phyloP scores from a whole-genome alignment of 805 yeast genomes.

The Clavispora phyllophila region DNA sequence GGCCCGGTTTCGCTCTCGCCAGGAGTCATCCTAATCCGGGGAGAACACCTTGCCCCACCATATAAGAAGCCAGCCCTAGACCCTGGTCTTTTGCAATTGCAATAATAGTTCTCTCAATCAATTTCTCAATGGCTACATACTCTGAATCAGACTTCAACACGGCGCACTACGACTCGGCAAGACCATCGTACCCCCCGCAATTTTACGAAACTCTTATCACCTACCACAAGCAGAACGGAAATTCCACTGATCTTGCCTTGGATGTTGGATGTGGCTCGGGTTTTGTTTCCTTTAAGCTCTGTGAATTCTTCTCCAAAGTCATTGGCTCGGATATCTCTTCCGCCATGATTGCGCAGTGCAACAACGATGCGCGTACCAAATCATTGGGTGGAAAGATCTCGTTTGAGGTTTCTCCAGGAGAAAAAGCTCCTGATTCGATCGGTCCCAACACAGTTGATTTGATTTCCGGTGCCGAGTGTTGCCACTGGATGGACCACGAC shows the following conservation, averaged over 20 bases:
- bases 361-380: constrained; percentile 15
- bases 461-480: constrained; percentile 76
- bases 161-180: constrained; percentile 45
- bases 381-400: constrained; percentile 8
- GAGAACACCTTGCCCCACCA: too few relatives aligned
- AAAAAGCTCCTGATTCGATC: constrained; percentile 19
- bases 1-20: constrained; percentile 1
- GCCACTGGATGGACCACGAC: constrained; percentile 75
- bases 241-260: constrained; percentile 34
- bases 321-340: constrained; percentile 61
- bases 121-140: constrained; percentile 54
- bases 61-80: background rate
- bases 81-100: too few relatives aligned
- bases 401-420: constrained; percentile 24
- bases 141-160: constrained; percentile 50
- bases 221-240: constrained; percentile 35
- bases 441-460: constrained; percentile 45
- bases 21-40: too few relatives aligned
- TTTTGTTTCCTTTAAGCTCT: constrained; percentile 55
- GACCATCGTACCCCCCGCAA: constrained; percentile 62
- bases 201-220: constrained; percentile 40
- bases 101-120: too few relatives aligned
- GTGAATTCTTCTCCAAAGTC: constrained; percentile 41
- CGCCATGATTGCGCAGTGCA: constrained; percentile 44
- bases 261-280: constrained; percentile 86